phyloP scores from a whole-genome alignment of 2,329 filamentous ascomycete genomes.

The Botrytis byssoidea region DNA sequence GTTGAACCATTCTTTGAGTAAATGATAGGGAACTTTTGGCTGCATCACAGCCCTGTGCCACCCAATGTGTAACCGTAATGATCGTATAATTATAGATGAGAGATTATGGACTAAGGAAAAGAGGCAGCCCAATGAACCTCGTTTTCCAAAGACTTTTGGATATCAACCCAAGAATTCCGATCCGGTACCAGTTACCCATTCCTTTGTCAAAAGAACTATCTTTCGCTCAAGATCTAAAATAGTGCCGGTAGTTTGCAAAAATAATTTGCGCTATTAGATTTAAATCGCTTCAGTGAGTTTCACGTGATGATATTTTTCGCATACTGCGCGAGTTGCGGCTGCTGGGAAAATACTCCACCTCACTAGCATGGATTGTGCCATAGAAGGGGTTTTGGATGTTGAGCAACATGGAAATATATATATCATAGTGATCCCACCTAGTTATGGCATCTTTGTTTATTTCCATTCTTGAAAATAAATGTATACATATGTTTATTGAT shows the following conservation, averaged over 20 bases:
- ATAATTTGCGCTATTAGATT: neutral
- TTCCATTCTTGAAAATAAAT: neutral
- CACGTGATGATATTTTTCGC: constrained; percentile 12
- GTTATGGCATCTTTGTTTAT: neutral
- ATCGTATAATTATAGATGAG: neutral
- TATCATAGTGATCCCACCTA: neutral
- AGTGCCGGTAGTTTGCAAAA: neutral
- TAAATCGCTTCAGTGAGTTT: neutral
- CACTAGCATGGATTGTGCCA: constrained; percentile 5
- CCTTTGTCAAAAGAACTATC: neutral
- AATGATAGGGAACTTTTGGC: neutral
- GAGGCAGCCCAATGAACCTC: neutral
- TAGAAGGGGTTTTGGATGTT: constrained; percentile 8
- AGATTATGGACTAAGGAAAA: neutral
- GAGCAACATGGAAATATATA: constrained; percentile 3
- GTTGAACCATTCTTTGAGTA: neutral
- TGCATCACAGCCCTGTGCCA: neutral
- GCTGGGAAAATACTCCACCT: constrained; percentile 13
- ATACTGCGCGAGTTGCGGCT: constrained; percentile 12
- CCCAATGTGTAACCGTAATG: neutral
- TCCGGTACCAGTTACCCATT: neutral
- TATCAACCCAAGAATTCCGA: neutral
- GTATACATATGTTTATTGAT: neutral
- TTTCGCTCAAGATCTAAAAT: neutral
- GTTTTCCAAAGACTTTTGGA: neutral